Evolutionary conservation across 1,284 basidiomycete genomes (phyloP), one percentile per base, ranked within the genome.

Genomic region (Coniophora puteana): DNA sequence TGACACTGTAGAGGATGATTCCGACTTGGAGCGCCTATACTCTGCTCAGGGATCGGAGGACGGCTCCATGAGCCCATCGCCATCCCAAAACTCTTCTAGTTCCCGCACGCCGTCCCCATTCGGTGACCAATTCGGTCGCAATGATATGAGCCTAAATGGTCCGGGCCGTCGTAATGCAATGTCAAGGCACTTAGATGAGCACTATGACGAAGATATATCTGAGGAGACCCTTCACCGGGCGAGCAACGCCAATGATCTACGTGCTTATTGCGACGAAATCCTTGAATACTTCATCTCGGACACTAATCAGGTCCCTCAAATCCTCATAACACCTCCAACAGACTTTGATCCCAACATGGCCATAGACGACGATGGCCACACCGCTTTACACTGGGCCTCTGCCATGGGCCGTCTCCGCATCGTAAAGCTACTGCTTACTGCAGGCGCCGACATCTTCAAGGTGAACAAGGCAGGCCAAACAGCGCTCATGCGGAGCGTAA

Each of bases 221-320:
- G 67, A 65, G 8, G 76, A 76, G 41, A 54, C 53, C 28, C 8
- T 27, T 24, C 46, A 53, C 23, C 61, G 59, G 28, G 42, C 62
- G 26, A 74, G 74, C 44, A 71, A 68, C 20, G 49, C 50, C 5
- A 59, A 59, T 32, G 76, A 79, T 49, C 65, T 72, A 17, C 70
- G 78, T 38, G 69, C 72, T 18, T 99, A 99, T 58, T 93, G 88
- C 32, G 94, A 98, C 63, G 89, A 94, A 60, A 94, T 99, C 47
- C 75, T 99, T 52, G 95, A 99, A 69, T 99, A 98, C 67, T 99
- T 99, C 65, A 94, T 99, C 53, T 97, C 95, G 33, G 96, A 99
- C 65, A 90, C 93, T 30, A 91, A 90, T 50, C 89, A 94, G 57
- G 84, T 97, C 28, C 96, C 96, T 4, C 72, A 80, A 18, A 74